Evolutionary conservation across 2,329 filamentous ascomycete species (phyloP).

Genomic region (Aschersonia sp.): DNA sequence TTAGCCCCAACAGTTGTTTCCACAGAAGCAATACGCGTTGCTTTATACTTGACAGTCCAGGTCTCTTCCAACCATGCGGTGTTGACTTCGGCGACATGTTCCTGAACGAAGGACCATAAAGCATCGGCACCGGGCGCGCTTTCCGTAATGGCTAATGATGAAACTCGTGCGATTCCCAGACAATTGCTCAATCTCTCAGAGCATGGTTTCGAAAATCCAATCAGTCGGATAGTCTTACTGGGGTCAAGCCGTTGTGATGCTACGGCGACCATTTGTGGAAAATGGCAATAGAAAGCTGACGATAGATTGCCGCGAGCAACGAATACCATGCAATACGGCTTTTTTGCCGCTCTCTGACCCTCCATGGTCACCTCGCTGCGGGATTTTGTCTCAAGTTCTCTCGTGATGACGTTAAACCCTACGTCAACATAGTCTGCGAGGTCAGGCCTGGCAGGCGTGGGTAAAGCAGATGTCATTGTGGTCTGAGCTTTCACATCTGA

Average conservation of each 20-base stretch:
- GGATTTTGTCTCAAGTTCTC: constrained; percentile 34
- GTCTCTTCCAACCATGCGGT: constrained; percentile 33
- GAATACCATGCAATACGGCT: constrained; percentile 38
- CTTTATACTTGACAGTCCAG: constrained; percentile 11
- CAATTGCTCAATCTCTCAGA: constrained; percentile 41
- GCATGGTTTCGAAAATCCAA: constrained; percentile 46
- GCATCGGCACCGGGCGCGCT: constrained; percentile 41
- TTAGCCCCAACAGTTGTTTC: constrained; percentile 21
- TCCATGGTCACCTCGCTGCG: background rate
- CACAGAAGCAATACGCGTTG: constrained; percentile 18
- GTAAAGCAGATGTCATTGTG: constrained; percentile 3
- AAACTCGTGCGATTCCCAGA: constrained; percentile 48
- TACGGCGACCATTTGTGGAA: constrained; percentile 37
- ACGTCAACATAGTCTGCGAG: constrained; percentile 44
- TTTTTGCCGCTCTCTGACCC: background rate
- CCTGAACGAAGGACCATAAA: constrained; percentile 39
- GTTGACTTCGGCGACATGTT: constrained; percentile 35
- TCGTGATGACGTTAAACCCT: constrained; percentile 49
- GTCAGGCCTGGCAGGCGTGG: constrained; percentile 25
- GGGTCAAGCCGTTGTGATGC: constrained; percentile 27
- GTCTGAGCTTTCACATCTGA: constrained; percentile 9
- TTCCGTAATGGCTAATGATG: constrained; percentile 43
- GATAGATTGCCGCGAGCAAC: constrained; percentile 42
- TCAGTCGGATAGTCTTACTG: constrained; percentile 34
- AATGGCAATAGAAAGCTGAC: constrained; percentile 42